Conservation (phyloP, 2,329 filamentous ascomycete genomes). For the Dactylellina haptotyla region DNA sequence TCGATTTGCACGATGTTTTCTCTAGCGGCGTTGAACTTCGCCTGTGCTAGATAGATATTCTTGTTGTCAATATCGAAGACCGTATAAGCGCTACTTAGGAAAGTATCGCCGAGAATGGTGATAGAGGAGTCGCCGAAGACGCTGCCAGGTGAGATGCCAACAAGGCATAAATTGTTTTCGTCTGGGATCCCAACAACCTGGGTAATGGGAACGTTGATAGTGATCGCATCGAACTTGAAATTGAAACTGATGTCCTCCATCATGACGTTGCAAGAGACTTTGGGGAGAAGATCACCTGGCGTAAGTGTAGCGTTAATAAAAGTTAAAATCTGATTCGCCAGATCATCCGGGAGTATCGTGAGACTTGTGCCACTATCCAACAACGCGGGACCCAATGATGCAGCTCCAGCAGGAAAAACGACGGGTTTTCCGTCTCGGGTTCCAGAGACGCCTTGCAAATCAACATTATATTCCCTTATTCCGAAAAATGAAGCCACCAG, state of each 20-base stretch:
- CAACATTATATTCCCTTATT: conserved; percentile 9
- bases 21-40: conserved; percentile 64
- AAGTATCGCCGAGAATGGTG: conserved; percentile 69
- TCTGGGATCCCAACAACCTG: conserved; percentile 52
- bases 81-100: conserved; percentile 70
- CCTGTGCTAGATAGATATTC: conserved; percentile 67
- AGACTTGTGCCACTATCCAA: conserved; percentile 17
- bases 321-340: conserved; percentile 5
- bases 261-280: conserved; percentile 20
- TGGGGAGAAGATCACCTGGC: conserved; percentile 2
- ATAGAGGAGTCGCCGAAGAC: conserved; percentile 58
- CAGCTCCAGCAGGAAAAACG: conserved; percentile 11
- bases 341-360: conserved; percentile 20
- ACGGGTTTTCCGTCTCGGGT: conserved; percentile 14
- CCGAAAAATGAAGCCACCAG: conserved; percentile 20
- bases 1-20: conserved; percentile 54
- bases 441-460: conserved; percentile 13
- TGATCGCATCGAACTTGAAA: conserved; percentile 23
- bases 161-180: conserved; percentile 64
- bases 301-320: conserved; percentile 4
- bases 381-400: conserved; percentile 12
- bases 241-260: conserved; percentile 22
- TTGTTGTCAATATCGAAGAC: conserved; percentile 68
- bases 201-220: conserved; percentile 17
- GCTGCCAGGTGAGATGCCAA: conserved; percentile 66